Conservation (phyloP, 179 eudicot genomes). For the Corrigiola litoralis region DNA sequence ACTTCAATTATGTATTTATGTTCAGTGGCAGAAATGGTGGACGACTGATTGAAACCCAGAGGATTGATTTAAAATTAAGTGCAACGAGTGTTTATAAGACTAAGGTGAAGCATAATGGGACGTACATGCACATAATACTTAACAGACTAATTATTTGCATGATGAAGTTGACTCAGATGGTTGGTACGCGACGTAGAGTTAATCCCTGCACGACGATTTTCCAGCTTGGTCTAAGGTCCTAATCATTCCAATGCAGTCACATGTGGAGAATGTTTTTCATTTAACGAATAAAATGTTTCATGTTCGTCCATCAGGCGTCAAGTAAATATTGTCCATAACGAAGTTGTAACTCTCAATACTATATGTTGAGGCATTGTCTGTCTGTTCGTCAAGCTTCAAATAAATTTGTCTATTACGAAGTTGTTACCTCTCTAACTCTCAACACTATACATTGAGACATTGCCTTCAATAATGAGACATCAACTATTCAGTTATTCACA, state of each 20-base stretch:
- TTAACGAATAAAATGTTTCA: neutral
- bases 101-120: constrained; percentile 4
- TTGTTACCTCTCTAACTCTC: too few relatives aligned
- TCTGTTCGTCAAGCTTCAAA: too few relatives aligned
- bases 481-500: too few relatives aligned
- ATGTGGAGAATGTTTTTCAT: constrained; percentile 8
- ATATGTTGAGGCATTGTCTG: too few relatives aligned
- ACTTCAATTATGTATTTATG: neutral
- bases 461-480: too few relatives aligned
- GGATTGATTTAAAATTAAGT: neutral
- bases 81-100: neutral
- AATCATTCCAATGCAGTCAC: neutral
- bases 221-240: neutral
- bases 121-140: constrained; percentile 15
- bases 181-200: constrained; percentile 14
- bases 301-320: neutral
- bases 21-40: neutral
- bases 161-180: constrained; percentile 13
- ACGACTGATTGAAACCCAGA: neutral
- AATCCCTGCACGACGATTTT: constrained; percentile 25
- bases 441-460: too few relatives aligned
- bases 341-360: too few relatives aligned
- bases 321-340: neutral
- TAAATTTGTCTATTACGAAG: too few relatives aligned
- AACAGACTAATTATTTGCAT: neutral